phyloP scores from a whole-genome alignment of 306 rosid genomes.

The Astragalus glycyphyllos region DNA sequence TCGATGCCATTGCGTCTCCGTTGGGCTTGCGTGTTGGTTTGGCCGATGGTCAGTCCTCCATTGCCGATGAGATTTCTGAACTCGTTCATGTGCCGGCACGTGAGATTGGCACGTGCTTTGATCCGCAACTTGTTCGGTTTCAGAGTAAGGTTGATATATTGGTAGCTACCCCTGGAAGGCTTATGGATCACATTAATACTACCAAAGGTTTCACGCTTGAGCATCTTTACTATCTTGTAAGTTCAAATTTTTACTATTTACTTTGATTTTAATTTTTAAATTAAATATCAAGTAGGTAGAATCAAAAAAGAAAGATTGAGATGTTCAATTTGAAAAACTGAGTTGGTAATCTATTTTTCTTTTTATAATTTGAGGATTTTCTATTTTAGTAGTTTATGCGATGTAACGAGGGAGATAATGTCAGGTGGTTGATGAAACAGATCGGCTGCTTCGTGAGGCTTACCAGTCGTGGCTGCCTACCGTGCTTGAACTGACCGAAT shows the following conservation, averaged over 20 bases:
- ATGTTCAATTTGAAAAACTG: no score
- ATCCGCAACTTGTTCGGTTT: conserved; percentile 51
- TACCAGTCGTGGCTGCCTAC: conserved; percentile 94
- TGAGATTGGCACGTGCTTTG: conserved; percentile 64
- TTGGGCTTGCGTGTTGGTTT: conserved; percentile 83
- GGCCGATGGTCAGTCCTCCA: conserved; percentile 86
- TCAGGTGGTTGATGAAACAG: conserved; percentile 97
- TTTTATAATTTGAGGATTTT: conserved; percentile 9
- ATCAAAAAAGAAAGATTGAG: no score
- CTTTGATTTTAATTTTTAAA: not conserved
- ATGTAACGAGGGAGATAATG: conserved; percentile 43
- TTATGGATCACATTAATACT: conserved; percentile 81
- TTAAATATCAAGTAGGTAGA: not conserved
- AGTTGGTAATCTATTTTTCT: not conserved
- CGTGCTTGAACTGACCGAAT: conserved; percentile 64
- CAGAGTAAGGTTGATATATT: conserved; percentile 80
- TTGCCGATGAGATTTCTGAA: conserved; percentile 71
- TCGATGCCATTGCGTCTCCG: conserved; percentile 71
- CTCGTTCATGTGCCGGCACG: conserved; percentile 64
- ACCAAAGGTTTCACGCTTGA: conserved; percentile 87
- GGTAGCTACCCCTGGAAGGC: conserved; percentile 95
- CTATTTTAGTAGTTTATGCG: conserved; percentile 6
- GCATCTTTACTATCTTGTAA: conserved; percentile 93
- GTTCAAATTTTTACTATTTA: conserved; percentile 17
- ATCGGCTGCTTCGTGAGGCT: conserved; percentile 86